phyloP scores from a whole-genome alignment of 2,329 filamentous ascomycete species.

The Colletotrichum lupini region DNA sequence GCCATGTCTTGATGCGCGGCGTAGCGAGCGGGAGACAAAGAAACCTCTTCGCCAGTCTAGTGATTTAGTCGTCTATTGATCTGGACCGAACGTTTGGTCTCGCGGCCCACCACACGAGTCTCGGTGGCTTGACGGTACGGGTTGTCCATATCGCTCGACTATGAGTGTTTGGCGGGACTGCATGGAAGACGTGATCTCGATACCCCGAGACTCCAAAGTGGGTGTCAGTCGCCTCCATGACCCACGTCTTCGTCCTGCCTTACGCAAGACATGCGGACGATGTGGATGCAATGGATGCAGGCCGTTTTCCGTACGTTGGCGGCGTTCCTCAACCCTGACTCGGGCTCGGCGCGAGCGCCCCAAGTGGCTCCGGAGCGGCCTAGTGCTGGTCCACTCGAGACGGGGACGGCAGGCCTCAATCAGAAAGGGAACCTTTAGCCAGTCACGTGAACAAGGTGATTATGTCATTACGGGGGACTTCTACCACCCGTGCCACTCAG shows the following conservation, averaged over 20 bases:
- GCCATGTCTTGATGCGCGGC: conserved; percentile 32
- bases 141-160: neutral
- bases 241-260: conserved; percentile 22
- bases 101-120: neutral
- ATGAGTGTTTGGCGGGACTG: neutral
- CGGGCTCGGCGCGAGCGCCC: conserved; percentile 28
- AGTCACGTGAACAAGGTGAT: neutral
- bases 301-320: conserved; percentile 18
- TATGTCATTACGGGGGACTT: neutral
- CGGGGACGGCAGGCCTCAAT: conserved; percentile 16
- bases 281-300: conserved; percentile 17
- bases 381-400: conserved; percentile 26
- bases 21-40: conserved; percentile 29
- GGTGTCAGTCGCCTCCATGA: conserved; percentile 5
- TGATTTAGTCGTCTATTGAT: neutral
- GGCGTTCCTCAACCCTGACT: conserved; percentile 25
- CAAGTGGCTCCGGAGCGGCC: conserved; percentile 29
- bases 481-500: neutral
- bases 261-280: conserved; percentile 20
- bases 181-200: neutral
- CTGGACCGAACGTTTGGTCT: conserved; percentile 22
- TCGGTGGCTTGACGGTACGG: conserved; percentile 17
- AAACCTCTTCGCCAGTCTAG: conserved; percentile 9
- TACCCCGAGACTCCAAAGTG: conserved; percentile 10
- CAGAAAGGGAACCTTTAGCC: conserved; percentile 7